These are phyloP conservation scores for Xylaria polymorpha DNA, from an alignment of 2,329 filamentous ascomycete genomes.

Conservation along the genomic window DNA sequence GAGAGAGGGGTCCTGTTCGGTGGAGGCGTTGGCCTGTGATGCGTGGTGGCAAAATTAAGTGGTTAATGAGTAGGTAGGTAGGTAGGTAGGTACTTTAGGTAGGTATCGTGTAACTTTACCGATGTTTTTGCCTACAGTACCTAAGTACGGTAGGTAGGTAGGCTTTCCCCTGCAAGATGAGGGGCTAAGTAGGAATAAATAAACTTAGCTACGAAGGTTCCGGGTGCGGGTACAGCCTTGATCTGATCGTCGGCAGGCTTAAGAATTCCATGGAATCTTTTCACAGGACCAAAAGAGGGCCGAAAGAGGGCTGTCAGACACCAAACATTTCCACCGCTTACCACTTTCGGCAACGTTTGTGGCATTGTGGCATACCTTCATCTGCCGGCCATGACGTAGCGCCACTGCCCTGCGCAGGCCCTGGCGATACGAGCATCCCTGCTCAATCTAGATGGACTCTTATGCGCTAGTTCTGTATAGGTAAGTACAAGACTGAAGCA, in stretches of 20 bases:
- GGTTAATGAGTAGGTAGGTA: not conserved
- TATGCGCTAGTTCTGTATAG: not conserved
- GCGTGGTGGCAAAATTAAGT: not conserved
- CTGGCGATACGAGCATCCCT: not conserved
- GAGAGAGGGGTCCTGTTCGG: not conserved
- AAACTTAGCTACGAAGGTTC: not conserved
- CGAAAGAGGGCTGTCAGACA: slow-evolving; percentile 22
- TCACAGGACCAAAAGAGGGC: not conserved
- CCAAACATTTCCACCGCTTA: slow-evolving; percentile 36
- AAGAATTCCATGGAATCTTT: slow-evolving; percentile 27
- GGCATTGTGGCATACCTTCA: not conserved
- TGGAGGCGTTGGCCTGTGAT: slow-evolving; percentile 2
- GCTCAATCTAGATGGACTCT: not conserved
- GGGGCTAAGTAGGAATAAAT: not conserved
- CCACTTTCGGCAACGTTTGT: slow-evolving; percentile 19
- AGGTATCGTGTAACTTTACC: not conserved
- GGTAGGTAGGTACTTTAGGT: no score
- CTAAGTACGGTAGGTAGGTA: no score
- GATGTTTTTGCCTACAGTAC: no score
- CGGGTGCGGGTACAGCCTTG: not conserved
- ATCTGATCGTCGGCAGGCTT: slow-evolving; percentile 2
- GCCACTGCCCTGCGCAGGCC: not conserved
- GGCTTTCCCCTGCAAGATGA: not conserved
- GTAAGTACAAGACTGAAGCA: not conserved
- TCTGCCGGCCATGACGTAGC: slow-evolving; percentile 32